Evolutionary conservation across 2,329 filamentous ascomycete genomes (phyloP), one percentile per base, ranked within the genome.

Genomic region (Cladosporium sp.): DNA sequence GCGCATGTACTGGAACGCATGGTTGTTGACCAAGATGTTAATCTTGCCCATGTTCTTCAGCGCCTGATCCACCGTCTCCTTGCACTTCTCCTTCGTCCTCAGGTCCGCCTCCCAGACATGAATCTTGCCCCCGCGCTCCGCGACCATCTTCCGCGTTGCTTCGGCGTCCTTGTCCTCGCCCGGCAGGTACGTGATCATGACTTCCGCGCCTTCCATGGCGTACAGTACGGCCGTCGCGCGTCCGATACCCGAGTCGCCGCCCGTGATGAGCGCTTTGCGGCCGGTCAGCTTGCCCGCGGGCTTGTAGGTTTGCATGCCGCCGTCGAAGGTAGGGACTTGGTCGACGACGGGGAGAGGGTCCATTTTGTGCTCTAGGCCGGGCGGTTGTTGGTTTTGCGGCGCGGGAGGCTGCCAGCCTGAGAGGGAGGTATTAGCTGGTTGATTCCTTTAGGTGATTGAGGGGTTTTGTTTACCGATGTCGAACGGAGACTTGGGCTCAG

Each of bases 181-280:
- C 0, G 85, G 82, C 0, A 90, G 76, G 62, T 93, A 89, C 3
- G 81, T 80, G 59, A 93, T 89, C 54, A 86, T 75, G 46, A 79
- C 81, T 57, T 87, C 82, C 11, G 86, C 87, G 5, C 87, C 89
- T 69, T 93, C 89, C 77, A 89, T 85, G 37, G 87, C 87, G 61
- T 85, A 93, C 0, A 93, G 75, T 13, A 92, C 77, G 1, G 88
- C 86, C 1, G 84, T 81, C 1, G 88, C 83, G 35, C 86, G 82
- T 6, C 88, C 87, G 58, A 93, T 92, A 1, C 88, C 87, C 6
- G 81, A 85, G 68, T 92, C 87, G 3, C 88, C 88, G 13, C 87
- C 87, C 0, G 88, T 92, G 62, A 93, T 92, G 54, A 93, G 70
- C 7, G 87, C 87, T 54, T 82, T 86, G 70, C 85, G 87, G 56